A percentile compares a stretch with the other conserved stretches of the same genome.
Conservation (phyloP, 495 filamentous ascomycete genomes). For the Neurospora sp. region DNA sequence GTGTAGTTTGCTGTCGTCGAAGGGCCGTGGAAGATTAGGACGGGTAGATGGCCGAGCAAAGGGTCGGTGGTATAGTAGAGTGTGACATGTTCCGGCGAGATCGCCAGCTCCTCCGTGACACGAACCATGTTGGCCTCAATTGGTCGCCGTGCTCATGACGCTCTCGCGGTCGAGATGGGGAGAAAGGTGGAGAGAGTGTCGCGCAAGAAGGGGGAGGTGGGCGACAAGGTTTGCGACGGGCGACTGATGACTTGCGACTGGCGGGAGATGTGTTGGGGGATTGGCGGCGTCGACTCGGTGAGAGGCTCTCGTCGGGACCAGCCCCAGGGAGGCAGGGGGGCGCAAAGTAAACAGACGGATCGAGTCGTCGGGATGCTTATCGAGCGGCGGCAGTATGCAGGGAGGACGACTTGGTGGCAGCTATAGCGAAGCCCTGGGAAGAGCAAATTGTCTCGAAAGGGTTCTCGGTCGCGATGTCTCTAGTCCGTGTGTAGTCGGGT, state of each 20-base stretch:
- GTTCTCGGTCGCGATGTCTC: neutral
- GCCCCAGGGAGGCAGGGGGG: neutral
- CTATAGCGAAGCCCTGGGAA: neutral
- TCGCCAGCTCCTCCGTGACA: constrained; percentile 52
- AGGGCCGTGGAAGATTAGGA: constrained; percentile 78
- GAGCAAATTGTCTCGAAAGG: neutral
- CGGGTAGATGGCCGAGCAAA: constrained; percentile 57
- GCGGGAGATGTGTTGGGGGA: neutral
- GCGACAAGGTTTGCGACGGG: neutral
- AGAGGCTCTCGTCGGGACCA: neutral
- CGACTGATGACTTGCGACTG: neutral
- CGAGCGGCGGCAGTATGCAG: neutral
- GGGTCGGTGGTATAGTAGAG: constrained; percentile 77
- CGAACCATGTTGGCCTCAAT: constrained; percentile 52
- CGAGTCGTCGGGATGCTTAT: neutral
- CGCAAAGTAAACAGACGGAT: neutral
- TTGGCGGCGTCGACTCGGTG: neutral
- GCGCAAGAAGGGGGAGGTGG: neutral
- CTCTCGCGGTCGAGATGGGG: neutral
- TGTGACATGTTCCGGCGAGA: constrained; percentile 65
- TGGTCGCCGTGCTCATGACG: constrained; percentile 19
- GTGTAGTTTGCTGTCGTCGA: constrained; percentile 77
- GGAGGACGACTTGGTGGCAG: neutral
- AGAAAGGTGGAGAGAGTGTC: neutral
- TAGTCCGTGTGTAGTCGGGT: neutral